A percentile compares a stretch with the other conserved stretches of the same genome.
phyloP scores from a whole-genome alignment of 345 rosid genomes.

The Salix suchowensis region DNA sequence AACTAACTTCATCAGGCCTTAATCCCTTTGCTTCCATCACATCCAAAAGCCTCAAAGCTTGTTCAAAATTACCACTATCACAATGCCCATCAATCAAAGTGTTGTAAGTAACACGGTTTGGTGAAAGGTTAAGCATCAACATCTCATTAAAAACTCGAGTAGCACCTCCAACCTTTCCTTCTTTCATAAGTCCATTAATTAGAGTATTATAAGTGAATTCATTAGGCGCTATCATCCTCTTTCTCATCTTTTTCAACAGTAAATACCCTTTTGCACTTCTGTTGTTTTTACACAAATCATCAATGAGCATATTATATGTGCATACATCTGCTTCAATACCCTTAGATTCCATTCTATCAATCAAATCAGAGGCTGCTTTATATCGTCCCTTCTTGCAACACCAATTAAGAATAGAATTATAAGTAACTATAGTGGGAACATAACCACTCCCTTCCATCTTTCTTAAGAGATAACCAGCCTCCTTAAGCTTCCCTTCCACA shows the following conservation, averaged over 20 bases:
- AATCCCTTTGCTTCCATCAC: constrained; percentile 52
- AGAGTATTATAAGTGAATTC: constrained; percentile 74
- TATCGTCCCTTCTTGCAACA: constrained; percentile 66
- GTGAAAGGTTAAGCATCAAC: constrained; percentile 48
- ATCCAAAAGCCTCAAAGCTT: constrained; percentile 59
- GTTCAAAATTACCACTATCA: constrained; percentile 43
- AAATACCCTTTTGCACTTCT: constrained; percentile 81
- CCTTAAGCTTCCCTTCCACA: constrained; percentile 59
- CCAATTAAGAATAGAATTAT: constrained; percentile 78
- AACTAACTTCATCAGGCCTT: constrained; percentile 57
- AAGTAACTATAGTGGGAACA: constrained; percentile 62
- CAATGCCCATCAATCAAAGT: constrained; percentile 64
- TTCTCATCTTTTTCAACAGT: constrained; percentile 75
- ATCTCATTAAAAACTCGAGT: constrained; percentile 60
- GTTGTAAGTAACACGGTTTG: constrained; percentile 60
- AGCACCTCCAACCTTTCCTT: constrained; percentile 61
- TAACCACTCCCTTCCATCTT: constrained; percentile 85
- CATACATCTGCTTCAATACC: constrained; percentile 69
- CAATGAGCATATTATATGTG: constrained; percentile 74
- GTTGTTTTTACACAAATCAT: constrained; percentile 64
- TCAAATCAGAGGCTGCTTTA: constrained; percentile 55
- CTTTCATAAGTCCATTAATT: constrained; percentile 65
- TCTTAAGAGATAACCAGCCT: constrained; percentile 59
- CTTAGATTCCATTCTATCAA: constrained; percentile 64
- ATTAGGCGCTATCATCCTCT: constrained; percentile 54